Evolutionary conservation across 2,329 filamentous ascomycete genomes (phyloP).

Genomic region (Fonsecaea monophora): DNA sequence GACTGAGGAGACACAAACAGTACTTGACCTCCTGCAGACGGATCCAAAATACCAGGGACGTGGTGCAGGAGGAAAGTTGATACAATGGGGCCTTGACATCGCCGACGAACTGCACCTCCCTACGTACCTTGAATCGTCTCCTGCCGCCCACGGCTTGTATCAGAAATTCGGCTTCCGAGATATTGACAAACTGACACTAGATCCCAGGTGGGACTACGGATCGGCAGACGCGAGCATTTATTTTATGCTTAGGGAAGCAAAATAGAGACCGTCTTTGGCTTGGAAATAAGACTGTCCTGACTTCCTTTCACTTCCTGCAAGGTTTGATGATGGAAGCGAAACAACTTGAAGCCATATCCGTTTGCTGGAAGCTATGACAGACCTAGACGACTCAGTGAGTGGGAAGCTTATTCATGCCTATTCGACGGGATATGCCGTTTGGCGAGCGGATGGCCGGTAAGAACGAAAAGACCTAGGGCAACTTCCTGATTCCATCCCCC

Average conservation of each 20-base stretch:
- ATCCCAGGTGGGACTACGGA: slow-evolving; percentile 26
- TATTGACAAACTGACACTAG: slow-evolving; percentile 19
- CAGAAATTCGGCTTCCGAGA: slow-evolving; percentile 55
- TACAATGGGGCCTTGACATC: slow-evolving; percentile 48
- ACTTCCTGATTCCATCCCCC: neutral
- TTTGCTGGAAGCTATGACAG: neutral
- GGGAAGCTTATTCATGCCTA: neutral
- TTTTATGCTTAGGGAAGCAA: slow-evolving; percentile 26
- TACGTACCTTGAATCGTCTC: slow-evolving; percentile 58
- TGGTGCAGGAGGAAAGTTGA: slow-evolving; percentile 52
- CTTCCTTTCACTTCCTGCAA: too few relatives aligned
- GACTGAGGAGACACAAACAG: slow-evolving; percentile 49
- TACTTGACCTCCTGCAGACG: slow-evolving; percentile 53
- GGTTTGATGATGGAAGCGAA: neutral
- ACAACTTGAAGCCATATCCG: neutral
- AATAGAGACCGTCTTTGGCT: neutral
- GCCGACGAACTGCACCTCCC: slow-evolving; percentile 50
- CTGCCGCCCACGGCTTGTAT: slow-evolving; percentile 53
- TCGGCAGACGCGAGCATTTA: slow-evolving; percentile 20
- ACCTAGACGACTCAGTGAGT: neutral
- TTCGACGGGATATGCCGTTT: neutral
- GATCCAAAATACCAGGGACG: slow-evolving; percentile 48
- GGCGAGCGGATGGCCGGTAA: neutral
- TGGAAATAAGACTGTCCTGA: too few relatives aligned
- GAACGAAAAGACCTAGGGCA: neutral